Percentiles rank a stretch among this genome's conserved stretches.
Evolutionary conservation across 2,329 filamentous ascomycete genomes (phyloP).

Genomic region (Diaporthe ampelina): DNA sequence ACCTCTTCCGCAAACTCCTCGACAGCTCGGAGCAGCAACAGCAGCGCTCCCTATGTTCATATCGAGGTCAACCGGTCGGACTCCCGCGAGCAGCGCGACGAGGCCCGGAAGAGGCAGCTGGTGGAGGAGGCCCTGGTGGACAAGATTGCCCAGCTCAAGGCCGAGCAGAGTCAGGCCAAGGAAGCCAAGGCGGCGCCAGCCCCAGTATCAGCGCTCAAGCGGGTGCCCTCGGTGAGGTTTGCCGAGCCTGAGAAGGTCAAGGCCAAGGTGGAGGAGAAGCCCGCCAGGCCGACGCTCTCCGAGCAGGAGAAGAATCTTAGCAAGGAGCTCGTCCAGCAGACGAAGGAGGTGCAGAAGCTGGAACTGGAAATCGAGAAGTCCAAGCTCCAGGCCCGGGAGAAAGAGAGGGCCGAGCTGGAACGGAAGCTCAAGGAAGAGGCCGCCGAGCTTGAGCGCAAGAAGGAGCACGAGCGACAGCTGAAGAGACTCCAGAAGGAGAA

Average conservation of each 20-base stretch:
- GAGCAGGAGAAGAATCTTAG: conserved; percentile 38
- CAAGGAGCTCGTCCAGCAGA: conserved; percentile 40
- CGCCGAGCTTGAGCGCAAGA: conserved; percentile 30
- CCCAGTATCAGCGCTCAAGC: conserved; percentile 22
- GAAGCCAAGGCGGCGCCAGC: conserved; percentile 2
- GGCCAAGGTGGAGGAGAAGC: conserved; percentile 8
- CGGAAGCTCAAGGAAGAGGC: conserved; percentile 30
- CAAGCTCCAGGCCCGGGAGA: conserved; percentile 34
- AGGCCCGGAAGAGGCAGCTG: conserved; percentile 30
- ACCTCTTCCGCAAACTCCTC: conserved; percentile 20
- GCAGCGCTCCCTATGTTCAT: conserved; percentile 32
- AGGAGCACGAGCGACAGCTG: conserved; percentile 33
- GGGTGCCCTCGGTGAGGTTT: conserved; percentile 31
- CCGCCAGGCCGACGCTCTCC: neutral
- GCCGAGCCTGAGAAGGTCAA: conserved; percentile 39
- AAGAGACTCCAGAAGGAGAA: conserved; percentile 38
- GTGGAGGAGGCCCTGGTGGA: conserved; percentile 34
- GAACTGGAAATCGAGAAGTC: conserved; percentile 38
- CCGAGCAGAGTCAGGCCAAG: conserved; percentile 38
- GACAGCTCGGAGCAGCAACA: conserved; percentile 5
- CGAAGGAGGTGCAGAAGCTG: conserved; percentile 39
- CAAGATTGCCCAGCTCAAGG: conserved; percentile 40
- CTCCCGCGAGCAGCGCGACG: conserved; percentile 14
- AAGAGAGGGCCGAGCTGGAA: conserved; percentile 36
- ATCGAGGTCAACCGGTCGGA: conserved; percentile 39